Conservation (phyloP, 495 filamentous ascomycete genomes). For the Tuber magnatum region DNA sequence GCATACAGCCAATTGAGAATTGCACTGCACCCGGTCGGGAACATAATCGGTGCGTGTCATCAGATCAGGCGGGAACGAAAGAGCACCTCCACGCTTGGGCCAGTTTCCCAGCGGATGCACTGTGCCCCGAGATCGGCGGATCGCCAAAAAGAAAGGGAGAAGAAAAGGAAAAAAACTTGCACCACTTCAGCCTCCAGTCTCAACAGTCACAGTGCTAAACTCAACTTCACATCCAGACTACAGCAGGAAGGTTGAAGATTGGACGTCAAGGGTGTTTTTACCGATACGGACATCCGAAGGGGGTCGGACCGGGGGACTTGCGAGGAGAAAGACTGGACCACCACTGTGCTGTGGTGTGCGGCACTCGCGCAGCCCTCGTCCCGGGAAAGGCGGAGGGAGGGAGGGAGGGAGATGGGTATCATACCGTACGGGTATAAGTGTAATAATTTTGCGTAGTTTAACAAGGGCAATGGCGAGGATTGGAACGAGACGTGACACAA, state of each 20-base stretch:
- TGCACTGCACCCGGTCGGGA: not conserved
- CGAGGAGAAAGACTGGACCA: not conserved
- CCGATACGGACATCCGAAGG: not conserved
- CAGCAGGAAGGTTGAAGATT: not conserved
- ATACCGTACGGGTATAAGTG: no score
- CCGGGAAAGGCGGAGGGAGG: no score
- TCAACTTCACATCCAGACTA: not conserved
- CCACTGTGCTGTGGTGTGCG: not conserved
- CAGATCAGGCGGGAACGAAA: not conserved
- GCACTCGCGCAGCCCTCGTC: not conserved
- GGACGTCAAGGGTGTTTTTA: not conserved
- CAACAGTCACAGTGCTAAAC: not conserved
- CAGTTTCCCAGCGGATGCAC: not conserved
- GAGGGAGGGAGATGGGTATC: no score
- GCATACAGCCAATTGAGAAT: not conserved
- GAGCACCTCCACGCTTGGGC: not conserved
- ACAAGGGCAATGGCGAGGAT: not conserved
- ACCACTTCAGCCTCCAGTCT: not conserved
- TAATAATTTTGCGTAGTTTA: no score
- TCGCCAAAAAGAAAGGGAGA: not conserved
- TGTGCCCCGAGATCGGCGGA: not conserved
- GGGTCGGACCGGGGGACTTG: not conserved
- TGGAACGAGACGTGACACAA: not conserved
- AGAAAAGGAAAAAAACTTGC: not conserved
- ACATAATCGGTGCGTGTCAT: not conserved